These are phyloP conservation scores for Trichaptum fuscoviolaceum DNA, from an alignment of 768 basidiomycete genomes.

Conservation along the genomic window DNA sequence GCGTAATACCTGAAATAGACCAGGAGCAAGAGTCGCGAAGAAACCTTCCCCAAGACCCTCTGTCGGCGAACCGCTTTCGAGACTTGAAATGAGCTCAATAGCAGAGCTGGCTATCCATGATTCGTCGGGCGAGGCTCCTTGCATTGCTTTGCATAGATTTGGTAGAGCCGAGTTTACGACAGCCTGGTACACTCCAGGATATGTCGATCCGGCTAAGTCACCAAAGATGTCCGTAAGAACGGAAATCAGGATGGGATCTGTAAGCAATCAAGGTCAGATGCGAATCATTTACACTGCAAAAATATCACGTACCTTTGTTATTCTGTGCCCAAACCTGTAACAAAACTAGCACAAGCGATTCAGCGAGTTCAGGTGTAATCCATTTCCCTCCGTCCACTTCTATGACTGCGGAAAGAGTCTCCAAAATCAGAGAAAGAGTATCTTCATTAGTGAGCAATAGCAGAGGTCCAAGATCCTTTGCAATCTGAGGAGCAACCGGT, in stretches of 20 bases:
- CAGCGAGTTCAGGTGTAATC: conserved; percentile 63
- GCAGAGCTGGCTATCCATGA: conserved; percentile 76
- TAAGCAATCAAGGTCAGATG: conserved; percentile 13
- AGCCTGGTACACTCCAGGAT: conserved; percentile 58
- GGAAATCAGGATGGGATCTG: conserved; percentile 87
- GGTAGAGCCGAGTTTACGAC: conserved; percentile 75
- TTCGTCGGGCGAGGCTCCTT: conserved; percentile 51
- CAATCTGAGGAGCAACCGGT: conserved; percentile 67
- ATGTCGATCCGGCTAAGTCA: conserved; percentile 57
- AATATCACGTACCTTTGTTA: conserved; percentile 58
- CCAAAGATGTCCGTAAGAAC: conserved; percentile 78
- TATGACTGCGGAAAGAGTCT: conserved; percentile 76
- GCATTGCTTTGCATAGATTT: conserved; percentile 59
- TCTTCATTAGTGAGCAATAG: conserved; percentile 77
- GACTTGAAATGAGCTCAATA: conserved; percentile 71
- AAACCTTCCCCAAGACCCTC: conserved; percentile 74
- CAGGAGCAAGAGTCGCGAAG: conserved; percentile 69
- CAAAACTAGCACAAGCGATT: conserved; percentile 57
- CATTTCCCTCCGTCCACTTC: conserved; percentile 69
- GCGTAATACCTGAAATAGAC: conserved; percentile 63
- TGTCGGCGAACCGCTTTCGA: conserved; percentile 61
- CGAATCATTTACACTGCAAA: conserved; percentile 3
- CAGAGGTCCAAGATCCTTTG: conserved; percentile 80
- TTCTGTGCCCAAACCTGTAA: conserved; percentile 85
- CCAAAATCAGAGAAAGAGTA: conserved; percentile 81